Evolutionary conservation across 768 basidiomycete species (phyloP).

Genomic region (Suillus spraguei): DNA sequence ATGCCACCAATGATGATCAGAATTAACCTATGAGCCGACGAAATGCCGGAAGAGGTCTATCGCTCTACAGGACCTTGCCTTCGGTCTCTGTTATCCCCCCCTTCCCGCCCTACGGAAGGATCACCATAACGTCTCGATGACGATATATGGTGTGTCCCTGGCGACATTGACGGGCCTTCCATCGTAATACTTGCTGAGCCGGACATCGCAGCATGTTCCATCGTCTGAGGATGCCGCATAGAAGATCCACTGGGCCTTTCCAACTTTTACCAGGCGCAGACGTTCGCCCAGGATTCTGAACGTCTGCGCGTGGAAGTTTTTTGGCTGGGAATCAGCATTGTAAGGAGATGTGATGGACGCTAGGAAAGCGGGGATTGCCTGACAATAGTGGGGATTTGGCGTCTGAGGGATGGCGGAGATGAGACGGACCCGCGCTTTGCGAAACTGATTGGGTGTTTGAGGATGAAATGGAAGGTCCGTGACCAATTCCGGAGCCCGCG

Average conservation of each 20-base stretch:
- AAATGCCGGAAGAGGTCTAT: conserved; percentile 17
- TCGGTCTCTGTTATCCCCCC: conserved; percentile 33
- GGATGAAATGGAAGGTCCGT: conserved; percentile 23
- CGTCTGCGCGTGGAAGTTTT: conserved; percentile 84
- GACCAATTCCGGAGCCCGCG: conserved; percentile 17
- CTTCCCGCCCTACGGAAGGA: conserved; percentile 37
- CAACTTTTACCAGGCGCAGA: conserved; percentile 61
- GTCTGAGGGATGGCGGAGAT: conserved; percentile 33
- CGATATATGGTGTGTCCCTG: conserved; percentile 37
- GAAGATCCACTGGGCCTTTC: conserved; percentile 39
- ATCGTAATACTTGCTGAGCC: conserved; percentile 30
- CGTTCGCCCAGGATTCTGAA: conserved; percentile 68
- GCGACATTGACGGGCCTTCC: conserved; percentile 29
- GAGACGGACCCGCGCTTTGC: conserved; percentile 22
- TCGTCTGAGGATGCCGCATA: conserved; percentile 38
- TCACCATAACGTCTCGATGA: conserved; percentile 40
- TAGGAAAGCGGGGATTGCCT: conserved; percentile 43
- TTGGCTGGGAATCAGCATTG: conserved; percentile 49
- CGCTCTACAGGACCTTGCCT: conserved; percentile 34
- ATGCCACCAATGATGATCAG: conserved; percentile 15
- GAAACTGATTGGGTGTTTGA: conserved; percentile 21
- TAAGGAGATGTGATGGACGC: conserved; percentile 46
- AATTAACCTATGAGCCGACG: conserved; percentile 10
- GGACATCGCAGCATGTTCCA: conserved; percentile 27
- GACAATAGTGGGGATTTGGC: conserved; percentile 32